Evolutionary conservation across 1,284 basidiomycete species (phyloP), one percentile per base, ranked within the genome.

Genomic region (Ceraceosorus bombacis): DNA sequence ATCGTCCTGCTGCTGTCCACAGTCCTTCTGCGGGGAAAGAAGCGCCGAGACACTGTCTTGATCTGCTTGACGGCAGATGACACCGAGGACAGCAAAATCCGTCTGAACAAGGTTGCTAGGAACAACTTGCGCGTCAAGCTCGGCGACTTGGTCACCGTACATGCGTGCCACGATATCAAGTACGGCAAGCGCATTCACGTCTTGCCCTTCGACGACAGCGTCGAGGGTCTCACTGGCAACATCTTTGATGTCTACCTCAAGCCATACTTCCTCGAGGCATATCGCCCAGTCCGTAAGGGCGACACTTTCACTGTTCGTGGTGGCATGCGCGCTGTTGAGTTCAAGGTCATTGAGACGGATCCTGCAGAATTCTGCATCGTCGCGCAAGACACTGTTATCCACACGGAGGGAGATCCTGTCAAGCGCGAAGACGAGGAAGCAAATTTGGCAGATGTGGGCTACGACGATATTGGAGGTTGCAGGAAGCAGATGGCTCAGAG

Each of bases 181-280:
- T 99, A 99, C 79, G 95, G 95, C 72, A 98, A 98, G 80, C 88
- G 94, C 60, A 86, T 99, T 51, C 95, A 98, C 78, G 85, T 98
- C 58, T 82, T 99, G 36, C 95, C 95, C 9, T 98, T 99, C 76
- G 93, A 97, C 74, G 95, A 99, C 82, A 97, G 94, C 8, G 83
- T 98, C 66, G 95, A 98, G 81, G 95, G 83, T 71, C 83, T 99
- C 54, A 94, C 91, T 69, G 95, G 95, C 41, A 98, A 98, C 81
- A 85, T 99, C 67, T 99, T 98, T 73, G 95, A 99, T 76, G 93
- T 98, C 53, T 98, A 94, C 81, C 86, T 99, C 68, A 96, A 84
- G 82, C 95, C 94, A 0, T 99, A 99, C 80, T 99, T 99, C 87
- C 85, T 98, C n/a, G 95, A 98, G 80, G 90, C 90, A 6, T 95